Conservation (phyloP, 305 asterid genomes). For the Fraxinus greggii region DNA sequence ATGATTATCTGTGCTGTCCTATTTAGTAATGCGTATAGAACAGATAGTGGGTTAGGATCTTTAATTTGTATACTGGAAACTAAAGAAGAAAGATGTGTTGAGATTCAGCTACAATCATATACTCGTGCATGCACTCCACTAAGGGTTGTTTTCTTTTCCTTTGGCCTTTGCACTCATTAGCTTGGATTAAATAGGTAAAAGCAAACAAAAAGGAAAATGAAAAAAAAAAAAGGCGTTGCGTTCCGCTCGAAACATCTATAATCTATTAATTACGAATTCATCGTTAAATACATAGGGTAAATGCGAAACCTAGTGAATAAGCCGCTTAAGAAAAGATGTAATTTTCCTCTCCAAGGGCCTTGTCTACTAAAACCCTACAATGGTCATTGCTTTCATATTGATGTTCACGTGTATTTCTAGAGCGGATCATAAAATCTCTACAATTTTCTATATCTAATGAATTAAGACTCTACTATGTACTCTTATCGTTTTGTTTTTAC, state of each 20-base stretch:
- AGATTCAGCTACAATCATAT: slow-evolving; percentile 31
- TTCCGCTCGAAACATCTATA: neutral
- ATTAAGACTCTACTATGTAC: neutral
- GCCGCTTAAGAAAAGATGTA: neutral
- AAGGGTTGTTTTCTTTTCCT: slow-evolving; percentile 29
- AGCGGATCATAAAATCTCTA: neutral
- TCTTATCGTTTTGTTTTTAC: neutral
- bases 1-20: neutral
- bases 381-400: neutral
- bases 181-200: slow-evolving; percentile 32
- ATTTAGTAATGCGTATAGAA: neutral
- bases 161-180: slow-evolving; percentile 36
- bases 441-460: neutral
- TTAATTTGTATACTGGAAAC: neutral
- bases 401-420: neutral
- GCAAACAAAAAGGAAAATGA: slow-evolving; percentile 13
- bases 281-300: neutral
- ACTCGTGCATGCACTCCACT: slow-evolving; percentile 51
- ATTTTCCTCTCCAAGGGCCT: neutral
- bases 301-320: neutral
- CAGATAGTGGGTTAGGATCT: slow-evolving; percentile 23
- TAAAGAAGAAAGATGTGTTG: slow-evolving; percentile 4
- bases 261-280: neutral
- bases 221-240: neutral
- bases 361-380: neutral